Base-by-base conservation (phyloP, 139 green algal genomes). In the Auxenochlorella pyrenoidosa region DNA sequence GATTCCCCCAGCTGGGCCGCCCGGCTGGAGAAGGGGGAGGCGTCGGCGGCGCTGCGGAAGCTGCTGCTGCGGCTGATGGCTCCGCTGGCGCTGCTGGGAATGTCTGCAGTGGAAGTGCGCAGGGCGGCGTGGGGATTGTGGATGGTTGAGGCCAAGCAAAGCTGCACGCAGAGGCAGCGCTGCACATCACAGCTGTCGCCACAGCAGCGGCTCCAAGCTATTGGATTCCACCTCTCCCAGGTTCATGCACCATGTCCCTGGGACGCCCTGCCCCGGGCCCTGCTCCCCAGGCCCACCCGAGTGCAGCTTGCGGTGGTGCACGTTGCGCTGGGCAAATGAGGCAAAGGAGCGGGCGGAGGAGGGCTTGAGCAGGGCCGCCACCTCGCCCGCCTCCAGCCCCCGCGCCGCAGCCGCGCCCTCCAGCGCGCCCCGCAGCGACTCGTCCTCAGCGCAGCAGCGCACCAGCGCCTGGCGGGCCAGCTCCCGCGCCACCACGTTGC, bases 391-490 rank as follows among this genome's bases (percentile, higher is more conserved):
- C 0, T 82, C 72, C 54, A 87, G 15, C 2, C 72, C 71, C 54
- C 1, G 22, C 2, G 83, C 83, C 2, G 83, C 72, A 30, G 83
- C 83, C 71, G 36, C 36, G 13, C 21, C 47, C 54, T 87, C 83
- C 51, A 87, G 54, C 26, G 34, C 24, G 3, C 19, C 76, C 44
- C 79, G 68, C 30, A 40, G 41, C 36, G 19, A 26, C 40, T 86
- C 79, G 18, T 87, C 87, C 15, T 90, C 87, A 1, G 66, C 66
- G 3, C 44, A 47, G 70, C 82, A 86, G 2, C 58, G 36, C 38
- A 86, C 80, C 70, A 90, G 80, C 32, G 87, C 87, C 72, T 90
- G 79, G 2, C 71, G 70, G 4, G 87, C 80, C 32, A 90, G 40
- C 22, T 86, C 59, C 0, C 84, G 71, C 3, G 87, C 70, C 30